These are phyloP conservation scores for Cicer judaicum DNA, from an alignment of 306 rosid genomes.

Conservation along the genomic window DNA sequence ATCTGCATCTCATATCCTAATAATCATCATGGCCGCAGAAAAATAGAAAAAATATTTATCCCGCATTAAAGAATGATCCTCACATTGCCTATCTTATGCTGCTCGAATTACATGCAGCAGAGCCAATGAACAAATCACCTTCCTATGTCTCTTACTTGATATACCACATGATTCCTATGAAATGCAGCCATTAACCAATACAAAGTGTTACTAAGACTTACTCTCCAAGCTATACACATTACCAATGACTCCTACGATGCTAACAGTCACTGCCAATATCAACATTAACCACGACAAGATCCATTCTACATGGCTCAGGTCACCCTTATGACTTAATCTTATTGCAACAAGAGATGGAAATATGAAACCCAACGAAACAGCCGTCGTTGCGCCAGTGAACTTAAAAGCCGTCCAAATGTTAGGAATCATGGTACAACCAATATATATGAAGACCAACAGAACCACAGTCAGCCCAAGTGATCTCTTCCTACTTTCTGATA, in stretches of 20 bases:
- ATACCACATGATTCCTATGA: conserved; percentile 32
- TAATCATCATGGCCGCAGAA: conserved; percentile 32
- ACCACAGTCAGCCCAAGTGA: conserved; percentile 72
- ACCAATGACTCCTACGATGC: conserved; percentile 76
- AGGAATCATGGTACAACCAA: conserved; percentile 93
- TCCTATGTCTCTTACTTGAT: conserved; percentile 21
- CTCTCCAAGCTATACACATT: conserved; percentile 70
- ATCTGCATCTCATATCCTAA: conserved; percentile 47
- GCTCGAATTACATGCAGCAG: conserved; percentile 34
- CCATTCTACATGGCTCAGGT: conserved; percentile 61
- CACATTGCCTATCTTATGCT: conserved; percentile 18
- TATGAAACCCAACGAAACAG: conserved; percentile 88
- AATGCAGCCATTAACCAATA: conserved; percentile 35
- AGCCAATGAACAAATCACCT: conserved; percentile 41
- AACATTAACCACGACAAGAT: conserved; percentile 73
- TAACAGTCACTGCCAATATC: conserved; percentile 66
- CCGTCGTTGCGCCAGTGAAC: conserved; percentile 94
- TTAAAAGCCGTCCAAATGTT: conserved; percentile 96
- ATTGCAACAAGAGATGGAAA: conserved; percentile 80
- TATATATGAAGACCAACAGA: conserved; percentile 74
- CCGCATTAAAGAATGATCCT: conserved; percentile 42
- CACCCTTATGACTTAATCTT: conserved; percentile 60
- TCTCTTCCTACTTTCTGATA: conserved; percentile 79
- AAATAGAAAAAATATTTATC: conserved; percentile 7
- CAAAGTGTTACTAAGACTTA: conserved; percentile 54